phyloP scores from a whole-genome alignment of 345 rosid species.

The Ceriops tagal region DNA sequence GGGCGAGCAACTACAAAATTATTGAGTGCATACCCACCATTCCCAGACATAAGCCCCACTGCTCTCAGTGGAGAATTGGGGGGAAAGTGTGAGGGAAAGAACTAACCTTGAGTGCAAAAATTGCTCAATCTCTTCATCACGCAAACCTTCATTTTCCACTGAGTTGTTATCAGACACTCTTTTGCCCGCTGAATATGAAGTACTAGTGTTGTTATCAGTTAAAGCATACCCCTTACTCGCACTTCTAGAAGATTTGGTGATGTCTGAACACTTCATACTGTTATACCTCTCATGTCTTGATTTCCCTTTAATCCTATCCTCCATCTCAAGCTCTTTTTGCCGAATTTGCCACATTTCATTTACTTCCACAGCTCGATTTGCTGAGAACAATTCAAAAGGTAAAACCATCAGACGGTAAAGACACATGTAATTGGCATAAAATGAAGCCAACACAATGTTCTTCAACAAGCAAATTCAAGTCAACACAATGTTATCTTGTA shows the following conservation, averaged over 20 bases:
- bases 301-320: constrained; percentile 41
- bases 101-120: constrained; percentile 73
- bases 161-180: constrained; percentile 26
- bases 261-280: constrained; percentile 25
- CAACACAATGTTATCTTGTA: no score
- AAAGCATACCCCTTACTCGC: constrained; percentile 24
- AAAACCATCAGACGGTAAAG: constrained; percentile 10
- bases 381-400: constrained; percentile 30
- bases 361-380: constrained; percentile 77
- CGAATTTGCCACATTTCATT: constrained; percentile 82
- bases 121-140: constrained; percentile 68
- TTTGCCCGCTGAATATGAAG: constrained; percentile 42
- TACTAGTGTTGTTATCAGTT: constrained; percentile 22
- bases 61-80: not conserved
- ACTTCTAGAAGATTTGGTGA: constrained; percentile 21
- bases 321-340: constrained; percentile 65
- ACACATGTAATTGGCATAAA: not conserved
- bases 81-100: not conserved
- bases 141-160: constrained; percentile 50
- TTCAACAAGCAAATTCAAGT: not conserved
- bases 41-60: no score
- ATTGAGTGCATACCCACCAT: no score
- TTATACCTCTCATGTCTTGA: constrained; percentile 36
- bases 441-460: not conserved
- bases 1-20: no score